Conservation (phyloP, 306 rosid genomes). For the Fragaria ananassa region DNA sequence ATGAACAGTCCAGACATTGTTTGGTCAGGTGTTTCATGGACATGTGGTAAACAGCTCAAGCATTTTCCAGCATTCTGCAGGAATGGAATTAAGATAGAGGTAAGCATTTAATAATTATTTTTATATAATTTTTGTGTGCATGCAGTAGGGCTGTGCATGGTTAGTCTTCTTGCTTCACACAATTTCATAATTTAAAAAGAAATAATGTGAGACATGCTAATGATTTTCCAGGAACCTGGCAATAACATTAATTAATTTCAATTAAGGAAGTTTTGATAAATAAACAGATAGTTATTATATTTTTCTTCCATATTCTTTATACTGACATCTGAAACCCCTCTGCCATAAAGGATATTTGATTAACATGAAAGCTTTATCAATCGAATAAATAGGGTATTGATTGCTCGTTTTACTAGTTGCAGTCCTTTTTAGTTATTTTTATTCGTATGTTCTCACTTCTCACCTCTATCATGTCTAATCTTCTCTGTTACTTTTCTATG, state of each 20-base stretch:
- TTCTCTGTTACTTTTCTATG: neutral
- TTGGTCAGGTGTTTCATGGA: conserved; percentile 95
- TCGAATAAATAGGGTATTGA: neutral
- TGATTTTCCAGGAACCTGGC: neutral
- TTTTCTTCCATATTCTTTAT: neutral
- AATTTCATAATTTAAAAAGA: neutral
- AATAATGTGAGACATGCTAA: neutral
- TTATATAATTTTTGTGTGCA: neutral
- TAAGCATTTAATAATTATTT: conserved; percentile 36
- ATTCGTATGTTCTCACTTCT: neutral
- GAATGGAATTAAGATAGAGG: conserved; percentile 83
- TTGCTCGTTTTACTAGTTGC: neutral
- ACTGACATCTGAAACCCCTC: neutral
- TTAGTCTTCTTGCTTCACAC: neutral
- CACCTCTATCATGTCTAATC: neutral
- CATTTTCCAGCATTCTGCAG: conserved; percentile 80
- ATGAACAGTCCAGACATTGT: conserved; percentile 66
- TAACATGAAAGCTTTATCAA: neutral
- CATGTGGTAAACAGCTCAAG: conserved; percentile 91
- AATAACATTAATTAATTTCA: neutral
- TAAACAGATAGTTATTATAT: neutral
- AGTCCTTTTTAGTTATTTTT: neutral
- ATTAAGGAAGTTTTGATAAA: neutral
- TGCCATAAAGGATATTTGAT: neutral
- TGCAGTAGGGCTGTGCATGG: neutral